Evolutionary conservation across 768 basidiomycete genomes (phyloP).

Genomic region (Hericium alpestre): DNA sequence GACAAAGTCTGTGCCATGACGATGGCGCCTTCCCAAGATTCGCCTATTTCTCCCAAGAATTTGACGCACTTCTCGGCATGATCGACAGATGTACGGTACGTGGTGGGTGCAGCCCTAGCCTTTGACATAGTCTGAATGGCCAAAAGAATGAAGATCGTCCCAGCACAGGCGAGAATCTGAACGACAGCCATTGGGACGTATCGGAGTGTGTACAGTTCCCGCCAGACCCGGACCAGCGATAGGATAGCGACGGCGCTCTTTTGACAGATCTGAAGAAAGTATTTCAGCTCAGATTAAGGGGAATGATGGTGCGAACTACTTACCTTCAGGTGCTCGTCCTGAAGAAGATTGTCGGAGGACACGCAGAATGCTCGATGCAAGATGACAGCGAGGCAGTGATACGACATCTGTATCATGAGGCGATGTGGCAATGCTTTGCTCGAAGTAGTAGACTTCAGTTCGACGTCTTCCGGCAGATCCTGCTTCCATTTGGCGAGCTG

Average conservation of each 20-base stretch:
- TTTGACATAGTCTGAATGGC: slow-evolving; percentile 13
- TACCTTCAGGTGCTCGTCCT: slow-evolving; percentile 11
- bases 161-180: slow-evolving; percentile 12
- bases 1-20: slow-evolving; percentile 9
- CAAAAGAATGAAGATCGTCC: slow-evolving; percentile 12
- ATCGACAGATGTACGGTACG: slow-evolving; percentile 1
- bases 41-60: slow-evolving; percentile 9
- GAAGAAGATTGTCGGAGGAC: neutral
- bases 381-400: slow-evolving; percentile 9
- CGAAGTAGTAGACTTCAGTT: slow-evolving; percentile 14
- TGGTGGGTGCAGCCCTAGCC: slow-evolving; percentile 6
- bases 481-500: slow-evolving; percentile 13
- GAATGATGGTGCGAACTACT: neutral
- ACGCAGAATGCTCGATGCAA: slow-evolving; percentile 14
- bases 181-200: slow-evolving; percentile 14
- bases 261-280: neutral
- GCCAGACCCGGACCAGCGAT: slow-evolving; percentile 11
- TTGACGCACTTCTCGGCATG: slow-evolving; percentile 2
- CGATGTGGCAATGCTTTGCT: slow-evolving; percentile 14
- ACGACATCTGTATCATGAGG: slow-evolving; percentile 13
- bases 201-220: slow-evolving; percentile 6
- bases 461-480: slow-evolving; percentile 7
- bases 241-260: slow-evolving; percentile 2
- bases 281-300: neutral
- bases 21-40: slow-evolving; percentile 8